A percentile compares a stretch with the other conserved stretches of the same genome.
These are phyloP conservation scores for Paramecium primaurelia DNA, from an alignment of 73 alveolate genomes.

Conservation along the genomic window DNA sequence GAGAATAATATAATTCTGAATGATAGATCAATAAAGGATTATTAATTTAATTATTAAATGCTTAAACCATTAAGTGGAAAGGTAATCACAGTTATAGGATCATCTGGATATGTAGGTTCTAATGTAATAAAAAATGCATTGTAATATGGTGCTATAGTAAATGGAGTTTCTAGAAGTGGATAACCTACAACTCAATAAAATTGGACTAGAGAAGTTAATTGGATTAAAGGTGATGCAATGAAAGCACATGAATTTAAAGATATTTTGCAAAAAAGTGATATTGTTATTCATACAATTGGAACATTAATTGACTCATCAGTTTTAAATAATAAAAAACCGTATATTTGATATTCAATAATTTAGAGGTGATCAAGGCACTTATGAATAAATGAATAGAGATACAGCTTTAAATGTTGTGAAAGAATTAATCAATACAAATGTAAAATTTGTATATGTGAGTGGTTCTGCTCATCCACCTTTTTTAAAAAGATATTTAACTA, in stretches of 20 bases:
- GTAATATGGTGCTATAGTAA: slow-evolving; percentile 15
- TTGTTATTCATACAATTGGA: slow-evolving; percentile 19
- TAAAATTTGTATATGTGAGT: slow-evolving; percentile 50
- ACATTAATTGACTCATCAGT: slow-evolving; percentile 32
- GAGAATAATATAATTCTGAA: not conserved
- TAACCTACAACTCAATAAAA: not conserved
- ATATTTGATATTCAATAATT: not conserved
- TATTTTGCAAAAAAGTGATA: slow-evolving; percentile 2
- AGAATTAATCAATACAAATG: not conserved
- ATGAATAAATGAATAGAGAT: slow-evolving; percentile 50
- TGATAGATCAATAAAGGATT: not conserved
- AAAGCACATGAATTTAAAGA: not conserved
- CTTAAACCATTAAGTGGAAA: slow-evolving; percentile 6
- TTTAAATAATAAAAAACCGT: not conserved
- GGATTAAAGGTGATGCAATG: slow-evolving; percentile 49
- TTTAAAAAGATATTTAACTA: slow-evolving; percentile 37
- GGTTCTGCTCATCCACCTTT: slow-evolving; percentile 61
- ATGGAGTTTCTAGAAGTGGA: slow-evolving; percentile 47
- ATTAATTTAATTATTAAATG: not conserved
- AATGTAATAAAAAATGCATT: slow-evolving; percentile 3
- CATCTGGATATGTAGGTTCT: slow-evolving; percentile 39
- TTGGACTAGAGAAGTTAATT: slow-evolving; percentile 26
- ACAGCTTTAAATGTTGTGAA: not conserved
- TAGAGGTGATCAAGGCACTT: slow-evolving; percentile 34
- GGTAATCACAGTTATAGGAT: slow-evolving; percentile 15